phyloP scores from a whole-genome alignment of 768 basidiomycete genomes.

The Leccinum disarticulatum region DNA sequence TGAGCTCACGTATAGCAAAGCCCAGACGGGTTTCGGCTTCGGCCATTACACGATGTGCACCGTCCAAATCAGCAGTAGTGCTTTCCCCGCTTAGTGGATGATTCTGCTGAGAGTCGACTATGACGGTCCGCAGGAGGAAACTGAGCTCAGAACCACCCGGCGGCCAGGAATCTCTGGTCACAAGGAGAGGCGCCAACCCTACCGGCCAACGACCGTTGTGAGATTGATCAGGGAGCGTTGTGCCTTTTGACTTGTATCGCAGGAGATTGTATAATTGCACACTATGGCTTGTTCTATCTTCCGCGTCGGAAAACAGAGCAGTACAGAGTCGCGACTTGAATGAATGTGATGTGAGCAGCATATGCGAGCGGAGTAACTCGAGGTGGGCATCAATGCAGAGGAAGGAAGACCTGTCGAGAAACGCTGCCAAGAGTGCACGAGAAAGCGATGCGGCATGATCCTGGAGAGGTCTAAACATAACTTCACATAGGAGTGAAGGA shows the following conservation, averaged over 20 bases:
- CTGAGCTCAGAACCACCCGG: constrained; percentile 84
- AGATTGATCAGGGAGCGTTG: constrained; percentile 21
- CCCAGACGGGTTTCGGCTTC: constrained; percentile 78
- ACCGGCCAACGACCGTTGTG: constrained; percentile 51
- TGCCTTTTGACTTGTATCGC: constrained; percentile 19
- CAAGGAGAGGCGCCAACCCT: constrained; percentile 71
- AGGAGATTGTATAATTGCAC: constrained; percentile 24
- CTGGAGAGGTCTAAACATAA: constrained; percentile 61
- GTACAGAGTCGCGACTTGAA: constrained; percentile 69
- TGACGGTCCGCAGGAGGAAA: constrained; percentile 79
- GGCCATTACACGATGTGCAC: constrained; percentile 39
- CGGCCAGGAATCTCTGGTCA: constrained; percentile 79
- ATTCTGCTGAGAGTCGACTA: constrained; percentile 72
- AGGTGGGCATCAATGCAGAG: constrained; percentile 72
- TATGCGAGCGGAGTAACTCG: constrained; percentile 67
- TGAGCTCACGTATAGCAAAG: constrained; percentile 79
- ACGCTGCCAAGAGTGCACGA: constrained; percentile 60
- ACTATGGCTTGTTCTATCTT: constrained; percentile 43
- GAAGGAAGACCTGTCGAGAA: constrained; percentile 61
- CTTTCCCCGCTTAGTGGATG: constrained; percentile 16
- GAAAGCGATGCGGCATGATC: constrained; percentile 66
- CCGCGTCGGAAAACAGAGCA: constrained; percentile 78
- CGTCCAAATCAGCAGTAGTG: constrained; percentile 31
- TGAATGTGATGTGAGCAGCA: constrained; percentile 67
- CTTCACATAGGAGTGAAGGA: constrained; percentile 57